These are phyloP conservation scores for Nakazawaea ernobii DNA, from an alignment of 805 yeast species.

Conservation along the genomic window DNA sequence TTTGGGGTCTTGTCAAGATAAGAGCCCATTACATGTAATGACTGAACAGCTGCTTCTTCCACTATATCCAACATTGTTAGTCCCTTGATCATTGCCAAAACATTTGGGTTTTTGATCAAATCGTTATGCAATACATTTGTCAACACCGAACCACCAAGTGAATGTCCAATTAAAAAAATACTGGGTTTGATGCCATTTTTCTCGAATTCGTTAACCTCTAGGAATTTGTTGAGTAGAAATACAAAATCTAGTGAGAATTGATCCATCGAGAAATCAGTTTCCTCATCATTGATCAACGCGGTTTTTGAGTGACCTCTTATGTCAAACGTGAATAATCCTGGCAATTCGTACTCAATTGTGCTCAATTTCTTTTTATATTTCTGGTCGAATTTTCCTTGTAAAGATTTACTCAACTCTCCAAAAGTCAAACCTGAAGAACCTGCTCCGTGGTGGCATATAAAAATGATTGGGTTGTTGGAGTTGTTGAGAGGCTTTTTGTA, in stretches of 20 bases:
- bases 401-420: slow-evolving; percentile 42
- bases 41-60: slow-evolving; percentile 81
- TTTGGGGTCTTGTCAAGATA: slow-evolving; percentile 64
- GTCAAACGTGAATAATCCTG: slow-evolving; percentile 72
- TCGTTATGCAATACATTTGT: slow-evolving; percentile 39
- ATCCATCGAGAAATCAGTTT: slow-evolving; percentile 36
- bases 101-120: slow-evolving; percentile 14
- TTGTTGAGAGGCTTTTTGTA: slow-evolving; percentile 43
- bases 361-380: slow-evolving; percentile 17
- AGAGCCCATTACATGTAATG: slow-evolving; percentile 61
- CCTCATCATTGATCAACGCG: slow-evolving; percentile 18
- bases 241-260: slow-evolving; percentile 55
- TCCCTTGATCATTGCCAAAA: slow-evolving; percentile 45
- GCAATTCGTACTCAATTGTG: slow-evolving; percentile 26
- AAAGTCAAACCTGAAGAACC: slow-evolving; percentile 85
- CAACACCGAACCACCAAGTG: slow-evolving; percentile 86
- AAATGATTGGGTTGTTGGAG: slow-evolving; percentile 41
- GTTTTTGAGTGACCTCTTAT: slow-evolving; percentile 81
- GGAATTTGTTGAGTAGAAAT: slow-evolving; percentile 38
- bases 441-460: slow-evolving; percentile 89
- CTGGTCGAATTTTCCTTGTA: slow-evolving; percentile 31
- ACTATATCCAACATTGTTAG: slow-evolving; percentile 84
- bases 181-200: slow-evolving; percentile 21
- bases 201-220: slow-evolving; percentile 15
- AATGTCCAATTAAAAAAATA: slow-evolving; percentile 75